Conservation (phyloP, 331 rosid genomes). For the Quercus tomentella region DNA sequence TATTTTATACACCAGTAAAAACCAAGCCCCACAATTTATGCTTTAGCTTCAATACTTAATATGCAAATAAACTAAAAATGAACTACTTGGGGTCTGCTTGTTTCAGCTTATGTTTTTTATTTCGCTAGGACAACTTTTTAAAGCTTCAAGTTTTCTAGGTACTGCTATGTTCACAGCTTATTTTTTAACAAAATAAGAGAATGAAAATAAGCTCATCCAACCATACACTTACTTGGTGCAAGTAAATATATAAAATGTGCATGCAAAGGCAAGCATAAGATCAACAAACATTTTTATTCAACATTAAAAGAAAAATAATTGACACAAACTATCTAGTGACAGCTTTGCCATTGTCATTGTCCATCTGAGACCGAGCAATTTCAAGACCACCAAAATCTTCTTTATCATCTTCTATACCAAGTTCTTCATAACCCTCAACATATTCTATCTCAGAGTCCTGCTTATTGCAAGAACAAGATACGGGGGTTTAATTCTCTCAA, state of each 20-base stretch:
- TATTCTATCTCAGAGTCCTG: constrained; percentile 72
- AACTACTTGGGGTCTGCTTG: no score
- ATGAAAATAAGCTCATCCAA: not conserved
- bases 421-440: constrained; percentile 70
- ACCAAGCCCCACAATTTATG: not conserved
- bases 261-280: not conserved
- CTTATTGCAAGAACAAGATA: constrained; percentile 21
- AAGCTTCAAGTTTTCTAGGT: no score
- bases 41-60: not conserved
- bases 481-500: not conserved
- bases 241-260: not conserved
- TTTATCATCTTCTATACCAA: constrained; percentile 80
- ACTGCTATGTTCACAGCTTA: no score
- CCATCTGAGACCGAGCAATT: constrained; percentile 19
- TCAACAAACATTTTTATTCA: not conserved
- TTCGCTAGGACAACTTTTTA: no score
- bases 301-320: constrained; percentile 1
- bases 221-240: not conserved
- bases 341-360: constrained; percentile 48
- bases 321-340: constrained; percentile 9
- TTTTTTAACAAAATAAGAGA: not conserved
- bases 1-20: not conserved
- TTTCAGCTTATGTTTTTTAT: no score
- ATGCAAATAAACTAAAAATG: no score
- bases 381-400: constrained; percentile 68